Evolutionary conservation across 208 protist genomes (phyloP), one percentile per base, ranked within the genome.

Genomic region (Wallacemonas sp.): DNA sequence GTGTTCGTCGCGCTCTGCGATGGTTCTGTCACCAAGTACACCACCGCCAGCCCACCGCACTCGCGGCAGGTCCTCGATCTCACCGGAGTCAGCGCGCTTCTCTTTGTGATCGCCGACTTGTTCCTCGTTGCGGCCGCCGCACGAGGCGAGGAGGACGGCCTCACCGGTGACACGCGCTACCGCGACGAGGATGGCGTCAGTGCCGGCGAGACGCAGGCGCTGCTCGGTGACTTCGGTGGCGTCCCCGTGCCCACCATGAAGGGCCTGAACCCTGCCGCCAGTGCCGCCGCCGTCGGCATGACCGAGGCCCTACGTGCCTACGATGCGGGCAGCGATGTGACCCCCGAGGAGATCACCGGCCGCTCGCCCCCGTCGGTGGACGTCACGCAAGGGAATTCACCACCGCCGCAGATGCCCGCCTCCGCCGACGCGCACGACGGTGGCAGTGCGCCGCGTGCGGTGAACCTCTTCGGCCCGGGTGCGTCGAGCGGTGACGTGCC

Each of bases 21-120:
- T 20, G 25, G 42, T 22, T 64, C 57, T 5, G 26, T 64, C 18
- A 25, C 11, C 32, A 20, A 4, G 22, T 62, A 62, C 55, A 41
- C 8, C 26, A 14, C 7, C 20, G n/a, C 55, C 49, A 26, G 26
- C n/a, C 55, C 55, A 5, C 18, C 55, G 18, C 42, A 49, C 57
- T 64, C 57, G 7, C 57, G 29, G 4, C 36, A 64, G 41, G 57
- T 64, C 20, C 32, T 64, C 38, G 26, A 16, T 14, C 39, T 64
- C 25, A 64, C 57, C 18, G n/a, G 18, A 5, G 57, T 36, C 10
- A 64, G 57, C 33, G 57, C 57, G 4, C 38, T 64, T 4, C n/a
- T 50, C 16, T 64, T 64, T 29, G 22, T 50, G 18, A 10, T 45
- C 10, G 57, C 39, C 20, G 57, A 64, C 42, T 14, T 50, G 2